Percentiles rank a stretch among this genome's conserved stretches.
These are phyloP conservation scores for Pythium diclinum DNA, from an alignment of 352 stramenopile genomes.

Conservation along the genomic window DNA sequence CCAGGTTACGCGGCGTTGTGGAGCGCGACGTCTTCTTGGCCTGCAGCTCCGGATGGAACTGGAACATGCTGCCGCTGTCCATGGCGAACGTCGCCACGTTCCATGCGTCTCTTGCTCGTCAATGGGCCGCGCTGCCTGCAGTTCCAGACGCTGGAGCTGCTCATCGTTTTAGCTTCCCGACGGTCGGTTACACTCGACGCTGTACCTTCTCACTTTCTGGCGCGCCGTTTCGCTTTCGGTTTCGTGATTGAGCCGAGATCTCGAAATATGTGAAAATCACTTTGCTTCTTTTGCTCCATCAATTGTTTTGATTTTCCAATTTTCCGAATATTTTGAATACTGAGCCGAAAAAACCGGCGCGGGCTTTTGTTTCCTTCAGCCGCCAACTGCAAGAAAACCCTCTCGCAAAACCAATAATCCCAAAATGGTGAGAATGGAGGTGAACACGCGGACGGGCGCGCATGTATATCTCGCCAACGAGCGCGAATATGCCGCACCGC, in stretches of 20 bases:
- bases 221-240: not conserved
- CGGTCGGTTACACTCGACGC: not conserved
- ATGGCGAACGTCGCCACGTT: not conserved
- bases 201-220: not conserved
- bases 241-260: conserved; percentile 6
- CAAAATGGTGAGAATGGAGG: conserved; percentile 17
- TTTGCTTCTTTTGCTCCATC: conserved; percentile 5
- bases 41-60: conserved; percentile 35
- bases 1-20: too few species aligned
- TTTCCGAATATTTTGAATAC: conserved; percentile 15
- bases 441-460: not conserved
- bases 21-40: too few species aligned
- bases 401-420: conserved; percentile 2
- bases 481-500: not conserved
- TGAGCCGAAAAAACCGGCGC: conserved; percentile 8
- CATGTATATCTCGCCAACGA: not conserved
- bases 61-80: conserved; percentile 27
- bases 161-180: too few species aligned
- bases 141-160: too few species aligned
- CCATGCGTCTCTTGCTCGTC: too few species aligned
- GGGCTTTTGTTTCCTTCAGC: too few species aligned
- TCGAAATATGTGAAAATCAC: conserved; percentile 7
- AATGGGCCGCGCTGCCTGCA: not conserved
- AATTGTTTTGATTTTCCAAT: too few species aligned
- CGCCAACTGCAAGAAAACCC: conserved; percentile 18